Base-by-base conservation (phyloP, 2,329 filamentous ascomycete species). In the Cordyceps fumosorosea region DNA sequence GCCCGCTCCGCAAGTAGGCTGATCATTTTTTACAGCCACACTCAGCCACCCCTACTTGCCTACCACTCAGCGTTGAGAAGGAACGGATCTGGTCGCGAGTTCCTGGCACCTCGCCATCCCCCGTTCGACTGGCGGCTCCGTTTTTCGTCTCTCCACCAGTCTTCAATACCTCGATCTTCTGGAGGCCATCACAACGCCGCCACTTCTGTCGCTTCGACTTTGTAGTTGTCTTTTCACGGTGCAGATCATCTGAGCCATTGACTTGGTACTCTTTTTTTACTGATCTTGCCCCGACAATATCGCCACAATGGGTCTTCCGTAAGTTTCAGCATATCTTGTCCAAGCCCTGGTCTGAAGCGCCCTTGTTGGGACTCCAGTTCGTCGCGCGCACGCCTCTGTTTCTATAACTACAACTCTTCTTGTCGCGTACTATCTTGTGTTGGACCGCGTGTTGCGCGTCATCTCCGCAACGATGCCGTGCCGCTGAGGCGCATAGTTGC, bases 251-350 rank as follows among this genome's bases (percentile, higher is more conserved):
- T 60, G 58, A 60, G 58, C 51, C 58, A 58, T 60, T 63, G 44
- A 50, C 44, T 60, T 54, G 58, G 16, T 55, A 42, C 51, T 55
- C 51, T 54, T 48, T 54, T 20, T 24, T 44, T 20, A n/a, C 29
- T 44, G n/a, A 62, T 18, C 16, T 26, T 24, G 14, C 32, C 26
- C 37, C 37, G 40, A 56, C 45, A 8, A n/a, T 22, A 14, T 62
- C 32, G 37, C 63, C 67, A 69, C 51, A 56, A 80, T 80, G 78
- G 78, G 78, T 69, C 78, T 80, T 56, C 78, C 78, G 78, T 80
- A 76, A 78, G 78, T 78, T 42, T 32, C 37, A 26, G 47, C 60
- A n/a, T 60, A n/a, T 53, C 22, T 47, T 22, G 34, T 37, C n/a
- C n/a, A 20, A 20, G 18, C 42, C 18, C 16, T 5, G 16, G 20